phyloP scores from a whole-genome alignment of 164 flowering plant species.

The Vitis cinerea region DNA sequence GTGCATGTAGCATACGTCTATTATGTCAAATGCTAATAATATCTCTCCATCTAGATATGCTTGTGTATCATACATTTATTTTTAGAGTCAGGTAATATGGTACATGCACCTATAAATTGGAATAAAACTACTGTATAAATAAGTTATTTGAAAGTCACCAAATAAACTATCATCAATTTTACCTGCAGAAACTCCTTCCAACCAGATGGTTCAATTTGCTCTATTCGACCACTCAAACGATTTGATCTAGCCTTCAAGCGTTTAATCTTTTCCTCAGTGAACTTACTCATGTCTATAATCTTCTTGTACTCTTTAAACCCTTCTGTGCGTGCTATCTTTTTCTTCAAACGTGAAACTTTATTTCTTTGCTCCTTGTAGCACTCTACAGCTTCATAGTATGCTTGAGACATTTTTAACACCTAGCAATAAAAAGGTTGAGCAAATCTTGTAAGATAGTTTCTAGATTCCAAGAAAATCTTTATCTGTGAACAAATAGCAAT shows the following conservation, averaged over 20 bases:
- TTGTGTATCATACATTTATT: no score
- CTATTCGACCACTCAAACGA: slow-evolving; percentile 64
- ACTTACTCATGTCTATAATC: slow-evolving; percentile 59
- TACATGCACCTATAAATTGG: no score
- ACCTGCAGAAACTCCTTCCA: slow-evolving; percentile 97
- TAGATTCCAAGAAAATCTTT: background rate
- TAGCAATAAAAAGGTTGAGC: no score
- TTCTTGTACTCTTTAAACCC: slow-evolving; percentile 81
- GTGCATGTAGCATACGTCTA: no score
- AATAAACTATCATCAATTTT: slow-evolving; percentile 7
- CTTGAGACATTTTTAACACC: slow-evolving; percentile 51
- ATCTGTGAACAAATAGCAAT: no score
- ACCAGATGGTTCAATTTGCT: slow-evolving; percentile 97
- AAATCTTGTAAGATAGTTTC: background rate
- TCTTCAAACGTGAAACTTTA: slow-evolving; percentile 81
- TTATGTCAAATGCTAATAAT: no score
- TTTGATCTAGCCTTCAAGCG: slow-evolving; percentile 69
- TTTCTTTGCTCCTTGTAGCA: slow-evolving; percentile 70
- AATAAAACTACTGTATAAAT: background rate
- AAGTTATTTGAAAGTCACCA: background rate
- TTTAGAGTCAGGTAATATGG: no score
- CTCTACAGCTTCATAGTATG: slow-evolving; percentile 56
- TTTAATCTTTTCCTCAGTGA: slow-evolving; percentile 75
- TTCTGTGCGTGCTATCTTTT: slow-evolving; percentile 73
- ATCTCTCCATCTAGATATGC: no score